A percentile compares a stretch with the other conserved stretches of the same genome.
Conservation (phyloP, 2,329 filamentous ascomycete genomes). For the Zarea fungicola region DNA sequence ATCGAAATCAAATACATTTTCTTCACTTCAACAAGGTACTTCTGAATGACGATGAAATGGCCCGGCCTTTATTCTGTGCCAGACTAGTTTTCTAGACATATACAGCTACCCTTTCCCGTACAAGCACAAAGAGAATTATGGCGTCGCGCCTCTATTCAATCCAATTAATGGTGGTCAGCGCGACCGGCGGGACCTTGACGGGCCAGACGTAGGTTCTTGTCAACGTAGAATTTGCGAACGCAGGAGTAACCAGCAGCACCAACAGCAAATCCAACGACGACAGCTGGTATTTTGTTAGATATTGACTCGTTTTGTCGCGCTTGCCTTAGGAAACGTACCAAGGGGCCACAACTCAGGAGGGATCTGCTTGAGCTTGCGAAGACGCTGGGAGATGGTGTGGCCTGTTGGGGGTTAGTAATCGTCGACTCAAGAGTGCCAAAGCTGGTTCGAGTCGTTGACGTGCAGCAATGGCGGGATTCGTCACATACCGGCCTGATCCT, state of each 20-base stretch:
- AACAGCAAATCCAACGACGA: conserved; percentile 83
- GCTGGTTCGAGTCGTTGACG: background rate
- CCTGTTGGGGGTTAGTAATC: conserved; percentile 45
- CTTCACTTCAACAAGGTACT: background rate
- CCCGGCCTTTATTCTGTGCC: conserved; percentile 15
- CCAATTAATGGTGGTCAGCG: conserved; percentile 33
- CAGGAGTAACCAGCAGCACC: conserved; percentile 77
- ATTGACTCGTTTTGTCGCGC: background rate
- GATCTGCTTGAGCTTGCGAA: conserved; percentile 83
- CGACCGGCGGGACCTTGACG: conserved; percentile 54
- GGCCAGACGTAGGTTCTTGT: conserved; percentile 87
- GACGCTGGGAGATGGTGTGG: conserved; percentile 93
- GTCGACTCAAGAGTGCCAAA: conserved; percentile 15
- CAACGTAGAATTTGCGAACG: conserved; percentile 73
- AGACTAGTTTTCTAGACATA: conserved; percentile 14
- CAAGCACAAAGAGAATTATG: conserved; percentile 17
- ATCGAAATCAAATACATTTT: conserved; percentile 10
- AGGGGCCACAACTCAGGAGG: conserved; percentile 93
- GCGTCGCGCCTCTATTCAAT: conserved; percentile 15
- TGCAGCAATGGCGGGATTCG: conserved; percentile 15
- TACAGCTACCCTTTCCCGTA: conserved; percentile 14
- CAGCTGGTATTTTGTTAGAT: conserved; percentile 45
- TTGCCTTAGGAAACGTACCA: conserved; percentile 51
- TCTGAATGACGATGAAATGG: conserved; percentile 6
- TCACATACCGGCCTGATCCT: conserved; percentile 62